phyloP scores from a whole-genome alignment of 2,329 filamentous ascomycete genomes.

The Gnomoniopsis sp. region DNA sequence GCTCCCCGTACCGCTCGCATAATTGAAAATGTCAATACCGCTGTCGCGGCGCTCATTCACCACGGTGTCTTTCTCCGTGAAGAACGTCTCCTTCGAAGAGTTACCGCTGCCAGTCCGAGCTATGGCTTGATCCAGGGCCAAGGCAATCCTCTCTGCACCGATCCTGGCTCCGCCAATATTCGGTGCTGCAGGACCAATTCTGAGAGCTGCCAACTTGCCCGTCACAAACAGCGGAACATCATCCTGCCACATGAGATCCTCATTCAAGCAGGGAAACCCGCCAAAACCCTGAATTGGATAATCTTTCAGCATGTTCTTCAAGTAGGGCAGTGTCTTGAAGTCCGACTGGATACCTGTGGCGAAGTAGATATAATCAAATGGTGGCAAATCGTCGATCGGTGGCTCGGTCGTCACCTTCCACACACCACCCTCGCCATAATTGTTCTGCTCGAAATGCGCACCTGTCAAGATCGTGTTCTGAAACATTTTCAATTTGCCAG shows the following conservation, averaged over 20 bases:
- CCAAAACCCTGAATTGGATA: slow-evolving; percentile 61
- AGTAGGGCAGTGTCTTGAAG: slow-evolving; percentile 56
- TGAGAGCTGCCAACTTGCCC: slow-evolving; percentile 63
- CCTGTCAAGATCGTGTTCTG: slow-evolving; percentile 54
- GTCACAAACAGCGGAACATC: slow-evolving; percentile 72
- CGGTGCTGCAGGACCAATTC: slow-evolving; percentile 67
- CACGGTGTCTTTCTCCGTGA: slow-evolving; percentile 23
- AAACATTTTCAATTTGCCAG: slow-evolving; percentile 51
- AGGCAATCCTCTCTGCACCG: slow-evolving; percentile 70
- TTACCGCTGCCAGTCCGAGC: background rate
- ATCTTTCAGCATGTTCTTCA: slow-evolving; percentile 55
- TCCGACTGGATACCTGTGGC: slow-evolving; percentile 70
- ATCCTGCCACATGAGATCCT: slow-evolving; percentile 72
- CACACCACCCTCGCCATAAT: slow-evolving; percentile 27
- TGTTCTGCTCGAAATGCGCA: slow-evolving; percentile 45
- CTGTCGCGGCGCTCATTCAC: background rate
- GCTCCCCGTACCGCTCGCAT: slow-evolving; percentile 12
- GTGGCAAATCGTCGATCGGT: slow-evolving; percentile 47
- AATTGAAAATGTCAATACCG: slow-evolving; percentile 8
- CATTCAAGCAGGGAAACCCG: slow-evolving; percentile 69
- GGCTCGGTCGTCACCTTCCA: slow-evolving; percentile 51
- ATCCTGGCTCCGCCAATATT: slow-evolving; percentile 72
- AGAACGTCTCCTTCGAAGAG: slow-evolving; percentile 15
- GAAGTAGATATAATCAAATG: slow-evolving; percentile 68
- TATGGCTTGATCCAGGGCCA: slow-evolving; percentile 62